Conservation (phyloP, 228 moss, liverwort and hornwort genomes). For the Sphagnum fallax region DNA sequence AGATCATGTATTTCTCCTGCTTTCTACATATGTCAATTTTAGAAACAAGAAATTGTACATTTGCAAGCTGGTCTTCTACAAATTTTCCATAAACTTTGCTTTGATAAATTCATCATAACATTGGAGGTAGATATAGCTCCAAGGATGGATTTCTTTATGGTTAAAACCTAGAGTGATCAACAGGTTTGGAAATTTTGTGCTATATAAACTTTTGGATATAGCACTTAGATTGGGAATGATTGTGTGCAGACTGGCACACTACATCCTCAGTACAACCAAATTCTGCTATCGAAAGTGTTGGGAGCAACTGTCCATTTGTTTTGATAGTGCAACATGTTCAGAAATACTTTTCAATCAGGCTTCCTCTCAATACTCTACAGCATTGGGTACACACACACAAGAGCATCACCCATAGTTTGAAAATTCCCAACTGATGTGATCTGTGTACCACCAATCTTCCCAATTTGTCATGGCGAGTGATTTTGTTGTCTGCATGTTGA, state of each 20-base stretch:
- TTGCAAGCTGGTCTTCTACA: no score
- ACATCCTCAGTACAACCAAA: conserved; percentile 43
- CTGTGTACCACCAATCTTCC: neutral
- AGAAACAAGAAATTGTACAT: no score
- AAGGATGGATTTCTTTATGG: neutral
- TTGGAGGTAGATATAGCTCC: neutral
- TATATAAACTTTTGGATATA: neutral
- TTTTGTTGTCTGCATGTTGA: neutral
- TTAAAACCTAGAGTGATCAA: neutral
- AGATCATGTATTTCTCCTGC: no score
- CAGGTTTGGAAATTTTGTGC: neutral
- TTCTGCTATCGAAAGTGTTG: conserved; percentile 40
- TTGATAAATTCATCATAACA: no score
- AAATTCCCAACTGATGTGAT: neutral
- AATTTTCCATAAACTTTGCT: no score
- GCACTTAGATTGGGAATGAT: neutral
- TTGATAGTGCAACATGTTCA: conserved; percentile 68
- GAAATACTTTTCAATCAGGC: conserved; percentile 94
- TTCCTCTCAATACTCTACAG: conserved; percentile 91
- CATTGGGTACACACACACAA: conserved; percentile 49
- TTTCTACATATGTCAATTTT: no score
- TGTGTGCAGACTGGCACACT: neutral
- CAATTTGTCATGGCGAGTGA: neutral
- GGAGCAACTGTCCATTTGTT: conserved; percentile 41
- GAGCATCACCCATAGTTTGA: neutral